phyloP scores from a whole-genome alignment of 805 yeast species.

The Myxozyma sirexii region DNA sequence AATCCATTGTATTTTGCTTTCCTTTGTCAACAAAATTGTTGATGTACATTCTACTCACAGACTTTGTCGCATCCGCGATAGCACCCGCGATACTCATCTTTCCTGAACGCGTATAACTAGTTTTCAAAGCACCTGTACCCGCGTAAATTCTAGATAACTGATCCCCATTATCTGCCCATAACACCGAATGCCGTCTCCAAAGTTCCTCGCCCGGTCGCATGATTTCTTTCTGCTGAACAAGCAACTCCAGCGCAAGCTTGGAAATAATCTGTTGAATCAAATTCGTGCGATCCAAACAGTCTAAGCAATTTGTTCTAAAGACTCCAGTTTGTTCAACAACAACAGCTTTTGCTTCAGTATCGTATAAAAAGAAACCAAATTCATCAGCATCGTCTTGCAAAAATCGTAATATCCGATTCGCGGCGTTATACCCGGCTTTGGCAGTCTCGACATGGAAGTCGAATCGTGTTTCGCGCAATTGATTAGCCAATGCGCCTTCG shows the following conservation, averaged over 20 bases:
- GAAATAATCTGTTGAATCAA: slow-evolving; percentile 78
- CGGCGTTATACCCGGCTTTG: slow-evolving; percentile 78
- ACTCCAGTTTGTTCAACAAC: slow-evolving; percentile 84
- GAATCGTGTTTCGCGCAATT: slow-evolving; percentile 71
- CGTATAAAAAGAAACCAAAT: slow-evolving; percentile 83
- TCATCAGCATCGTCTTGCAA: slow-evolving; percentile 68
- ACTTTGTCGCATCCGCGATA: slow-evolving; percentile 93
- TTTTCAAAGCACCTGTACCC: slow-evolving; percentile 95
- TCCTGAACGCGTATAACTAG: slow-evolving; percentile 91
- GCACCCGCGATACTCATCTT: slow-evolving; percentile 98
- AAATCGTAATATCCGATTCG: slow-evolving; percentile 64
- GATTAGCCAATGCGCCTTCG: slow-evolving; percentile 40
- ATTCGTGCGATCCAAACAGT: slow-evolving; percentile 93
- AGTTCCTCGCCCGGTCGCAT: slow-evolving; percentile 50
- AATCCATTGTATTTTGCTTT: slow-evolving; percentile 87
- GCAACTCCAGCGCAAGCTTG: slow-evolving; percentile 58
- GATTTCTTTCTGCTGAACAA: slow-evolving; percentile 46
- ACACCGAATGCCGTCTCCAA: slow-evolving; percentile 71
- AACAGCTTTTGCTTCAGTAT: slow-evolving; percentile 55
- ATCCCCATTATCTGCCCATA: slow-evolving; percentile 99
- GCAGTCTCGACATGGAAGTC: slow-evolving; percentile 94
- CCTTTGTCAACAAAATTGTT: slow-evolving; percentile 92
- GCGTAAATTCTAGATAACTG: slow-evolving; percentile 94
- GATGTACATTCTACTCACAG: slow-evolving; percentile 91
- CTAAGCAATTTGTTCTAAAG: slow-evolving; percentile 91